Evolutionary conservation across 208 protist genomes (phyloP), one percentile per base, ranked within the genome.

Genomic region (Trypanosoma avium): DNA sequence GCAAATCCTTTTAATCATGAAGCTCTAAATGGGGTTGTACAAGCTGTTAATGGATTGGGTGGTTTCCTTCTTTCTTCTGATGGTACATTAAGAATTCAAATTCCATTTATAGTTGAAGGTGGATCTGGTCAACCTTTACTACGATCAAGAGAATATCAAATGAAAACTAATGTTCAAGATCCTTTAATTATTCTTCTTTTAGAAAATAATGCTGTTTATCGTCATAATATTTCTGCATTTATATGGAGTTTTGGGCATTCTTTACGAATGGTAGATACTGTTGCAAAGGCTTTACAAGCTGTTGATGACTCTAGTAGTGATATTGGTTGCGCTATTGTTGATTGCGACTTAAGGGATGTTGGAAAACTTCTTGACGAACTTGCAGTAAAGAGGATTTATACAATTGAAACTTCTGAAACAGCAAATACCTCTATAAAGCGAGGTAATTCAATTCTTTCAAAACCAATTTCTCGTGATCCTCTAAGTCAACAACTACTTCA

Each of bases 171-270:
- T n/a, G 77, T 59, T 15, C 70, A 79, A 45, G 77, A 82, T 32
- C 74, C 83, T 9, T 67, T 90, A 19, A 76, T 79, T 27, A 75
- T 86, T 24, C 70, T 90, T 9, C 54, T 89, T 5, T 53, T 89
- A 8, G 79, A 90, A 56, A 86, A 90, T 45, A 90, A 84, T 62
- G 76, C 79, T 10, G 76, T 86, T 8, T 83, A 86, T 42, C 70
- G 83, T 4, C 77, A 84, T 75, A 84, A 90, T 50, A 84, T 86
- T 50, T 90, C 79, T 13, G 72, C 58, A 13, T 43, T 78, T 15
- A 59, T 86, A 0, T 84, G 77, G 77, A 80, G 58, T 56, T 82
- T 73, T 49, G 79, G 79, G 26, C 73, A 90, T 54, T 90, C 77
- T 32, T 49, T 86, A 46, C 79, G 79, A 3, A 66, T 84, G 32